Conservation (phyloP, 441 rosid genomes). For the Populus hybrid region DNA sequence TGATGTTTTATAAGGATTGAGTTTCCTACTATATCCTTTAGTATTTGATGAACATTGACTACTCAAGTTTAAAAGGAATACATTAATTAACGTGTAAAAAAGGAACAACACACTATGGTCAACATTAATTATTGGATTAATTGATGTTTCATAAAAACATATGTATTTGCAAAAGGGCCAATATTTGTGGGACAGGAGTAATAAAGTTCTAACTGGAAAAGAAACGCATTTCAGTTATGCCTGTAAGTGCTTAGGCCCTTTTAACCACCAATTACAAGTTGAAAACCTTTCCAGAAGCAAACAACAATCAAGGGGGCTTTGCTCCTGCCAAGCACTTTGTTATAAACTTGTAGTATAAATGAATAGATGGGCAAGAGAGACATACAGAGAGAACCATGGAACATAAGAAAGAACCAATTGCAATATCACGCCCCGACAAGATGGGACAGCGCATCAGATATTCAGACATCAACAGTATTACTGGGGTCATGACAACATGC, state of each 20-base stretch:
- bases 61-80: too few species aligned
- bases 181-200: neutral
- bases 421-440: conserved; percentile 70
- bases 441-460: conserved; percentile 89
- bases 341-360: neutral
- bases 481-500: conserved; percentile 89
- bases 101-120: too few species aligned
- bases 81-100: too few species aligned
- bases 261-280: neutral
- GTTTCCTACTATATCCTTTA: too few species aligned
- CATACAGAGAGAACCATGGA: conserved; percentile 77
- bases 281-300: neutral
- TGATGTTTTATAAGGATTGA: too few species aligned
- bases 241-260: neutral
- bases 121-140: too few species aligned
- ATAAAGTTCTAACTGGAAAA: neutral
- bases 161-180: too few species aligned
- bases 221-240: neutral
- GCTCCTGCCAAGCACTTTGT: neutral
- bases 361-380: conserved; percentile 13
- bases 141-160: too few species aligned
- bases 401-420: conserved; percentile 83
- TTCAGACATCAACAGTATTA: conserved; percentile 79
- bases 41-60: too few species aligned
- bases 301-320: neutral